Evolutionary conservation across 257 asterid genomes (phyloP), one percentile per base, ranked within the genome.

Genomic region (Forsythia viridissima): DNA sequence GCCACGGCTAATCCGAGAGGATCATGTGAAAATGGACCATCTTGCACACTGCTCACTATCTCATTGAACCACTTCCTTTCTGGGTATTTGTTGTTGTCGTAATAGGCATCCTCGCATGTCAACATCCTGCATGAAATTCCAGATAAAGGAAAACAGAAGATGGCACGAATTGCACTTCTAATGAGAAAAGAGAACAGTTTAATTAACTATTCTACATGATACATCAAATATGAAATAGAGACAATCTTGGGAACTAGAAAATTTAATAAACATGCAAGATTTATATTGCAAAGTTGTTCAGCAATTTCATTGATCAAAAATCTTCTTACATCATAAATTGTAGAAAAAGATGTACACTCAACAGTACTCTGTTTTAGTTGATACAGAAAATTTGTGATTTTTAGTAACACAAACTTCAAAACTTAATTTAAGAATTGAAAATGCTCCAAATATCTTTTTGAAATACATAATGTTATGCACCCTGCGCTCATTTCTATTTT

Each of bases 31-130:
- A 80, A 81, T 78, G 82, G 83, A 66, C 86, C 89, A 81, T 86
- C 91, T 70, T 71, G 89, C 79, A 73, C 75, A 90, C 83, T 87
- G 78, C 86, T 82, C 40, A 81, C 79, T 75, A 76, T 73, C 65
- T 75, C 79, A 76, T 80, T 86, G 63, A 82, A 80, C 73, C 79
- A 76, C 72, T 72, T 87, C 77, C 81, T 85, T 73, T 85, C 92
- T 16, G 80, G 84, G 79, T 80, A 74, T n/a, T 73, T 87, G 71
- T 79, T 81, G 69, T 81, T 80, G 46, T 90, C 92, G 79, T 86
- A 95, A 82, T 90, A 93, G 57, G 93, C 94, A 37, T 93, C 98
- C 91, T 92, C 98, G 90, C 90, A 93, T 40, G 94, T 91, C 82
- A 93, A 74, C 93, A 90, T 86, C 93, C 99, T 95, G 92, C 89